Conservation (phyloP, 345 rosid species). For the Alliaria petiolata region DNA sequence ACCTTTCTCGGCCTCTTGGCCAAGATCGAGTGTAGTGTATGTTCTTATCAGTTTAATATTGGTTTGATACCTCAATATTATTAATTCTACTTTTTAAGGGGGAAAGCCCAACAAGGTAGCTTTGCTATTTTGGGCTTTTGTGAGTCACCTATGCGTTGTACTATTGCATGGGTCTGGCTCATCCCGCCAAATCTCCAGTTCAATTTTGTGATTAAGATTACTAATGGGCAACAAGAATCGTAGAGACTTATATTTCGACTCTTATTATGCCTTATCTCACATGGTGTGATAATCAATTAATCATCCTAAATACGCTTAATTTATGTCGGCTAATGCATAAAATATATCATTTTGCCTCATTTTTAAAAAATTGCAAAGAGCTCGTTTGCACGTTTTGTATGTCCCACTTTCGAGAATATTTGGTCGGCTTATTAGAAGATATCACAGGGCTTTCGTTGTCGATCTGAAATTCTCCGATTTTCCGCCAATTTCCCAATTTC, state of each 20-base stretch:
- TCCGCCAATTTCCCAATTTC: neutral
- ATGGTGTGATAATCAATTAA: neutral
- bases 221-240: no score
- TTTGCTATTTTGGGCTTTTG: constrained; percentile 14
- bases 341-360: neutral
- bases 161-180: constrained; percentile 21
- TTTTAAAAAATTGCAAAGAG: neutral
- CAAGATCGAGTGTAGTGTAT: constrained; percentile 58
- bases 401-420: constrained; percentile 5
- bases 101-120: neutral
- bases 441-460: neutral
- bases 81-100: constrained; percentile 1
- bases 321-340: neutral
- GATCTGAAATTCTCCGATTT: constrained; percentile 8
- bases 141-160: constrained; percentile 20
- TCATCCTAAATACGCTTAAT: neutral
- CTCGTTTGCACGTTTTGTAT: constrained; percentile 3
- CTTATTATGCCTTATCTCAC: no score
- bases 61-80: no score
- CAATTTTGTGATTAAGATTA: no score
- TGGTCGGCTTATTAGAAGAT: neutral
- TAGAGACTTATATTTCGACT: no score
- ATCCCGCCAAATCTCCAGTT: neutral
- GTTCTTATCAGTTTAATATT: constrained; percentile 62
- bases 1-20: constrained; percentile 67